These are phyloP conservation scores for Allium sativum DNA, from an alignment of 106 monocot species.

Conservation along the genomic window DNA sequence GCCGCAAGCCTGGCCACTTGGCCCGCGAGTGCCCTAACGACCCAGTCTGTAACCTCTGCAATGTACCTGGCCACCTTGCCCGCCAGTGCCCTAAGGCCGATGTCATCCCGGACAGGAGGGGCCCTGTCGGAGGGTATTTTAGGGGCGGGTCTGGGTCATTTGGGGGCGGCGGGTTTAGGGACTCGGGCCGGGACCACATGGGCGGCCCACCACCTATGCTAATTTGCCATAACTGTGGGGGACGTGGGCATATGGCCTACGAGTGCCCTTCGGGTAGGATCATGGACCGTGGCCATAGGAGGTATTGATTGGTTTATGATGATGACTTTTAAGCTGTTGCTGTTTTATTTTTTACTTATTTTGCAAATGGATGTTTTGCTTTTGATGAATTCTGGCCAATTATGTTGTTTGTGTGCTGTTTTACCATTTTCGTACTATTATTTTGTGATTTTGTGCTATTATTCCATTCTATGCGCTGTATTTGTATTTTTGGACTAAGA, in stretches of 20 bases:
- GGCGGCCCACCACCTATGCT: constrained; percentile 11
- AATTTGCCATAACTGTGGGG: constrained; percentile 67
- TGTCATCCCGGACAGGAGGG: constrained; percentile 29
- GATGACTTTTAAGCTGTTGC: background rate
- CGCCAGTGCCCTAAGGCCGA: constrained; percentile 76
- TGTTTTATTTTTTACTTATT: background rate
- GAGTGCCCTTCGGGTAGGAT: constrained; percentile 65
- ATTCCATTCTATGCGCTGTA: too few relatives aligned
- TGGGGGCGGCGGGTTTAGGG: constrained; percentile 20
- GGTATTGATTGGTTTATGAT: constrained; percentile 13
- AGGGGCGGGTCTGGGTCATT: background rate
- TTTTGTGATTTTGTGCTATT: too few relatives aligned
- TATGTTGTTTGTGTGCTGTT: too few relatives aligned
- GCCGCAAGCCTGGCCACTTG: constrained; percentile 78
- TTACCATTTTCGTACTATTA: too few relatives aligned
- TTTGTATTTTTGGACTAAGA: too few relatives aligned
- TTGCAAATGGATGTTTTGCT: background rate
- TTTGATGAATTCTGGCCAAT: too few relatives aligned
- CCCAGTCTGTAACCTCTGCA: constrained; percentile 90
- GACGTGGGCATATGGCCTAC: constrained; percentile 54
- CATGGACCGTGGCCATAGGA: constrained; percentile 29
- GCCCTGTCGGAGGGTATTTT: constrained; percentile 2
- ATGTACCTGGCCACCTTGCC: constrained; percentile 66
- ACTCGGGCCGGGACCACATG: constrained; percentile 51
- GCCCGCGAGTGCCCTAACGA: constrained; percentile 85